A percentile compares a stretch with the other conserved stretches of the same genome.
Conservation (phyloP, 2,329 filamentous ascomycete species). For the Helotiales sp. region DNA sequence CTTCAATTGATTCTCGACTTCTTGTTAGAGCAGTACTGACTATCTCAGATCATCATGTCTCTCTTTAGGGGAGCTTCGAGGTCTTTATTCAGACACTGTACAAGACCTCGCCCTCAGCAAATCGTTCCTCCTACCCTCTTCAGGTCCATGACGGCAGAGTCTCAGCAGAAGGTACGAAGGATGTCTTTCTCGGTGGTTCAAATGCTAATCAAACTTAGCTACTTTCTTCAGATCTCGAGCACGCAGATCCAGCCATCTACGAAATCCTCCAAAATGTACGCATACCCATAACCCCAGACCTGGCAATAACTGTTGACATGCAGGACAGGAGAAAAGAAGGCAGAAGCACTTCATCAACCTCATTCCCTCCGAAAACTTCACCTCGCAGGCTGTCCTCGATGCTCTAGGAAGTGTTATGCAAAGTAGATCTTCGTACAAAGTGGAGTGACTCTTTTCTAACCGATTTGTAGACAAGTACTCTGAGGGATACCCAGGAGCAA, state of each 20-base stretch:
- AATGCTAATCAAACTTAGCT: constrained; percentile 58
- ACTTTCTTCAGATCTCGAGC: constrained; percentile 76
- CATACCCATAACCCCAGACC: not conserved
- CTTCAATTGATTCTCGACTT: constrained; percentile 21
- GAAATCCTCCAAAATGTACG: constrained; percentile 87
- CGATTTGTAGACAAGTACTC: constrained; percentile 84
- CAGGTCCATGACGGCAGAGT: constrained; percentile 50
- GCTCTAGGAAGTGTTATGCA: constrained; percentile 94
- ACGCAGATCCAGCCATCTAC: constrained; percentile 86
- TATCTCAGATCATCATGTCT: constrained; percentile 37
- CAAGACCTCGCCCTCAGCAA: no score
- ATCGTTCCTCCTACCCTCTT: no score
- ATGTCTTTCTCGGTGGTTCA: not conserved
- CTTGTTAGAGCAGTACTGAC: constrained; percentile 7
- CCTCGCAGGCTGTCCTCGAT: constrained; percentile 89
- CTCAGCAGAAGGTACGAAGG: constrained; percentile 60
- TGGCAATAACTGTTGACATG: constrained; percentile 17
- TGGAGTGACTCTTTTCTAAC: constrained; percentile 47
- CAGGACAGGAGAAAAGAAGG: constrained; percentile 80
- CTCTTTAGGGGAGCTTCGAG: constrained; percentile 40
- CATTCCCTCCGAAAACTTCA: constrained; percentile 95
- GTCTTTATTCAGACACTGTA: constrained; percentile 32
- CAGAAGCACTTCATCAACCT: constrained; percentile 99
- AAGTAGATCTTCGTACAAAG: constrained; percentile 59
- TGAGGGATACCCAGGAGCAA: constrained; percentile 93